phyloP scores from a whole-genome alignment of 73 alveolate species.

The Paramecium biaurelia region DNA sequence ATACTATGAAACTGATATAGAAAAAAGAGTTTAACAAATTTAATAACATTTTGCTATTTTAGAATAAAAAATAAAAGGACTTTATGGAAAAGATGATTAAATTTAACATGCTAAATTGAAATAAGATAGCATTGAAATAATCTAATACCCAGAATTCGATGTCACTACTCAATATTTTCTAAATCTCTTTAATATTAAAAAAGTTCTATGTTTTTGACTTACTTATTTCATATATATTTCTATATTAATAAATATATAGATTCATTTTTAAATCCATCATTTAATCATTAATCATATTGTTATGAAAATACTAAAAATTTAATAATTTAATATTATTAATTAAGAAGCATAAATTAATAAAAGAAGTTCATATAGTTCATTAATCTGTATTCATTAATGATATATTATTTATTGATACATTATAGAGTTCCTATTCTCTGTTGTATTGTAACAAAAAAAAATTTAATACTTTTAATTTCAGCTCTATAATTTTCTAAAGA shows the following conservation, averaged over 20 bases:
- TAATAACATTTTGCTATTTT: background rate
- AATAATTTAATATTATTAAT: too few species aligned
- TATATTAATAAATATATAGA: too few species aligned
- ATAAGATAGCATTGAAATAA: background rate
- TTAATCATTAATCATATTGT: too few species aligned
- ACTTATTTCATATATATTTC: background rate
- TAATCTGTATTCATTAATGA: background rate
- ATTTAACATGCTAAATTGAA: background rate
- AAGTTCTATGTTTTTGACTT: background rate
- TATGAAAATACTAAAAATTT: too few species aligned
- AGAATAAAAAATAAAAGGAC: background rate
- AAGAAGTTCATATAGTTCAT: too few species aligned
- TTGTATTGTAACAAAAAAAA: too few species aligned
- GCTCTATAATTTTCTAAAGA: too few species aligned
- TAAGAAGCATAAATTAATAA: background rate
- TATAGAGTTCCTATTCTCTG: too few species aligned
- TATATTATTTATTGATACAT: too few species aligned
- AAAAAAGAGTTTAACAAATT: background rate
- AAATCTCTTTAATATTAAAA: conserved; percentile 1
- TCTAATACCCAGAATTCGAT: background rate
- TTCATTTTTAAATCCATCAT: background rate
- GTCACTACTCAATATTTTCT: background rate
- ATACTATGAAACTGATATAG: background rate
- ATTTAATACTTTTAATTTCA: too few species aligned
- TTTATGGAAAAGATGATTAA: background rate